Base-by-base conservation (phyloP, 2,329 filamentous ascomycete species). In the Diplodia mutila region DNA sequence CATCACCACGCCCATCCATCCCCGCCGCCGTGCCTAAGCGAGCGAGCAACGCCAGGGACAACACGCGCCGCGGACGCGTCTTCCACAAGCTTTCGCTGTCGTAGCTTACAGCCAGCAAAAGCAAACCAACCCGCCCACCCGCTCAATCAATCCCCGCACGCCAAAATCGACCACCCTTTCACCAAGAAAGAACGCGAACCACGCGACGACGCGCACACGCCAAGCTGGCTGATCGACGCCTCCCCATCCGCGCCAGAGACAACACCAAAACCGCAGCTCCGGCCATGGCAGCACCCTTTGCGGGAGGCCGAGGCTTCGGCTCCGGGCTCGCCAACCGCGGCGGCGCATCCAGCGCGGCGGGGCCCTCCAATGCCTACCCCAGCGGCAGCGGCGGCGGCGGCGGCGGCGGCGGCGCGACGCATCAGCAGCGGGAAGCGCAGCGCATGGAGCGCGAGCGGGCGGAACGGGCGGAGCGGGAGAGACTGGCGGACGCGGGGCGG, bases 401-500 rank as follows among this genome's bases (percentile, higher is more conserved):
- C 29, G 29, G 29, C 14, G 37, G 37, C 37, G 37, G 37, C 16
- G 37, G 12, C 6, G 78, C 76, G n/a, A 77, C 74, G 72, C 74
- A 72, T 32, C 75, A 79, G 67, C 75, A 78, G 65, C 74, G 77
- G 29, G 82, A 84, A 69, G 74, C 76, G 54, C 75, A 79, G 55
- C 74, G 76, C 39, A 68, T 79, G 11, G 81, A 83, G 66, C 75
- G 80, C 42, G 76, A 80, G 65, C 74, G 80, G 68, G 71, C 76
- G 6, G 79, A 80, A 59, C 75, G 80, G 66, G 71, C 76, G 54
- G 79, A 82, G 72, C 77, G 78, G 21, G 75, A 84, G 76, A 74
- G 79, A 72, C 71, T 81, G 76, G 77, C 81, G 74, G 76, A 82
- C 76, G 75, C 80, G 76, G 77, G 79, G 73, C 72, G 87, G 77